Evolutionary conservation across 176 grass and related monocot genomes (phyloP), one percentile per base, ranked within the genome.

Genomic region (Carex parvula): DNA sequence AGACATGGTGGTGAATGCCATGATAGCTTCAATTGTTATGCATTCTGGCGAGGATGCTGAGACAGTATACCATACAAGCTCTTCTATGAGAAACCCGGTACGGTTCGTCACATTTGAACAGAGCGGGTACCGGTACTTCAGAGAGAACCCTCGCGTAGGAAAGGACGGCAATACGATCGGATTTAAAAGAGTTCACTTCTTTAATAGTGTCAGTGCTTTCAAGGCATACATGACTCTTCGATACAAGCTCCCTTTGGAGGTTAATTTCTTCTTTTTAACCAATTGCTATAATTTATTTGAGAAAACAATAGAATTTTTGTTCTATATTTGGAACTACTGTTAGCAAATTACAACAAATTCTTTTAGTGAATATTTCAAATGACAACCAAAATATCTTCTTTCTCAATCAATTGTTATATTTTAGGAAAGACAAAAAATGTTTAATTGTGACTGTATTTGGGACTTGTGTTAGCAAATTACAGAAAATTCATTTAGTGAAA

Each of bases 1-100:
- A 5, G 92, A 97, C 81, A 92, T 97, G 94, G 94, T 94, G 59
- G 94, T 79, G 44, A 97, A 97, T 67, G 90, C 94, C 16, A 97
- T 92, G 90, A 88, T 94, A 59, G 85, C 77, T 11, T 81, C 94
- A 1, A 81, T 89, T 70, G 90, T 74, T 42, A 88, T 79, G 46
- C 89, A 91, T 87, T 89, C 87, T 0, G 64, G 18, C 8, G 70
- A 94, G 13, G 21, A 50, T 16, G 55, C 9, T 1, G 41, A 60
- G 70, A 41, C 22, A 14, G 79, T 90, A 82, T 91, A 94, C 86
- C 91, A 94, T 24, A 57, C 70, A n/a, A 88, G 84, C 39, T 93
- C 91, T 0, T 91, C 91, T 42, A 64, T 92, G 87, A 84, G 89
- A 20, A 97, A 97, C 79, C 94, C 94, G 7, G 84, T 80, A 10